A percentile compares a stretch with the other conserved stretches of the same genome.
Conservation (phyloP, 2,329 filamentous ascomycete genomes). For the Seiridium cupressi region DNA sequence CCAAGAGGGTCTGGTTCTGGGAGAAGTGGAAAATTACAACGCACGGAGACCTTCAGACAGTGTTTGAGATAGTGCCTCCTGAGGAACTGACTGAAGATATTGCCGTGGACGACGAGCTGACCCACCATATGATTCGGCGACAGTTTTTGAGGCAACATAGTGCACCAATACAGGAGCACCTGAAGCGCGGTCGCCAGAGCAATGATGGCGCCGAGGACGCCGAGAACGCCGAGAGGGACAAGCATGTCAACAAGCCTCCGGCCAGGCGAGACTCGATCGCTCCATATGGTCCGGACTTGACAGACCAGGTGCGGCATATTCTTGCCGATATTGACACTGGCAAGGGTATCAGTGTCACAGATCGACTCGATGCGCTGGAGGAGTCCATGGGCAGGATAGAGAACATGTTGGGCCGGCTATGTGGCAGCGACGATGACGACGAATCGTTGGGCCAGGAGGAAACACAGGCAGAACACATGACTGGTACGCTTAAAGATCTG, state of each 20-base stretch:
- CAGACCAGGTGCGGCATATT: constrained; percentile 48
- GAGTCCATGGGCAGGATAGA: constrained; percentile 47
- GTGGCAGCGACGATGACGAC: constrained; percentile 15
- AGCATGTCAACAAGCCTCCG: constrained; percentile 25
- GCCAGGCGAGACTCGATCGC: constrained; percentile 54
- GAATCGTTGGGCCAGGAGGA: constrained; percentile 19
- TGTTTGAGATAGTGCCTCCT: constrained; percentile 71
- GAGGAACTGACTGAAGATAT: constrained; percentile 57
- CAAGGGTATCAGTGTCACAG: constrained; percentile 41
- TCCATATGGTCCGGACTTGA: constrained; percentile 46
- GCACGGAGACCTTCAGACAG: constrained; percentile 69
- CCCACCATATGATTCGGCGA: constrained; percentile 54
- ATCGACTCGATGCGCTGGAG: constrained; percentile 49
- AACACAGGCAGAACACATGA: constrained; percentile 22
- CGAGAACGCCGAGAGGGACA: constrained; percentile 10
- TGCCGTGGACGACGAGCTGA: constrained; percentile 57
- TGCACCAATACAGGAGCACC: constrained; percentile 24
- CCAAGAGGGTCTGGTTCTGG: constrained; percentile 52
- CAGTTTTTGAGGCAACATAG: constrained; percentile 51
- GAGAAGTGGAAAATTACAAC: constrained; percentile 67
- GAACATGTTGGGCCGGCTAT: constrained; percentile 40
- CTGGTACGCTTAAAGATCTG: not conserved
- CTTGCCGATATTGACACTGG: constrained; percentile 46
- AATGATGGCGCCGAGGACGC: constrained; percentile 8
- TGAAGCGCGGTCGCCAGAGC: constrained; percentile 6